Base-by-base conservation (phyloP, 345 rosid species). In the Lepidium sativum region DNA sequence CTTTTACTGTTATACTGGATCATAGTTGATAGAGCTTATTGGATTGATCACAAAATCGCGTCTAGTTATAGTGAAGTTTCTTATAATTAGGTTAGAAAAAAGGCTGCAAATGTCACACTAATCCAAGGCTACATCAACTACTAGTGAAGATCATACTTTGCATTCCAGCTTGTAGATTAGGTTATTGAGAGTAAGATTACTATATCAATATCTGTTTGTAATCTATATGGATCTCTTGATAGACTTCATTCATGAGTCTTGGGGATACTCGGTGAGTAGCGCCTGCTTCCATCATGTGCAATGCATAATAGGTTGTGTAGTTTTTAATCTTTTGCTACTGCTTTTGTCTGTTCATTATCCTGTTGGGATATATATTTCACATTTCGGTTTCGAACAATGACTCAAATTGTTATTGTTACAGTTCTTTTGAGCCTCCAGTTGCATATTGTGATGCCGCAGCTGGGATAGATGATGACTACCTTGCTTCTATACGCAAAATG, bases 391-490 rank as follows among this genome's bases (percentile, higher is more conserved):
- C 54, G 23, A 33, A 6, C 29, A 51, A 51, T 80, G 69, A 74
- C 45, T 29, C 44, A 38, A 42, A 11, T 8, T 38, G 17, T 40
- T 69, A 34, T 39, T 71, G 55, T 17, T 65, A 58, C 86, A 85
- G 96, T 27, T 60, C 57, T 68, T 79, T 80, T 48, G 80, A 79
- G 79, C 65, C 75, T 35, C 78, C 83, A 14, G 84, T 95, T 63
- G 92, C 97, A 8, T 78, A 91, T 73, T 88, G 97, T 74, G 99
- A 95, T 80, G 92, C 86, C 6, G 92, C 86, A 50, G 87, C 88
- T 27, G 83, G 68, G 57, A 54, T 83, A 37, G 68, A 85, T 32
- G 88, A 83, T 51, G 86, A 85, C 59, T 74, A 78, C 71, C 57
- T 84, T 72, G 64, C 89, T 14, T 71, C 67, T 69, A 61, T 78